Conservation (phyloP, 1,284 basidiomycete genomes). For the Earliella scabrosa region DNA sequence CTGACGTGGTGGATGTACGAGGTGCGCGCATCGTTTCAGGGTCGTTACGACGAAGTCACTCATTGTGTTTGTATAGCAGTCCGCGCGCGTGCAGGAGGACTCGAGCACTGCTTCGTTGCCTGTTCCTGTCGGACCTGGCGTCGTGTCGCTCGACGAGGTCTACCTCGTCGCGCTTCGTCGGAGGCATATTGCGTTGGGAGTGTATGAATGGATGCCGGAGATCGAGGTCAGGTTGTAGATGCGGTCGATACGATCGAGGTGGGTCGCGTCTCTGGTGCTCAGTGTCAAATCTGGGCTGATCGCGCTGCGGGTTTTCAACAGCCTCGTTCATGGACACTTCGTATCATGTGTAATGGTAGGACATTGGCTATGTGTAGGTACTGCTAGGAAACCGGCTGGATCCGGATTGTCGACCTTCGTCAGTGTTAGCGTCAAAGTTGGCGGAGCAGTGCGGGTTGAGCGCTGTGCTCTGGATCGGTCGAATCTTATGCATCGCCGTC, state of each 20-base stretch:
- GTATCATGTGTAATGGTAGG: too few species aligned
- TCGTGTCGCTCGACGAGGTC: neutral
- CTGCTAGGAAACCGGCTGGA: too few species aligned
- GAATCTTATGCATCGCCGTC: too few species aligned
- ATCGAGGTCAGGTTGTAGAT: neutral
- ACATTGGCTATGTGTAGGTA: too few species aligned
- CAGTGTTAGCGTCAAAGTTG: too few species aligned
- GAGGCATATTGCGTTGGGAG: neutral
- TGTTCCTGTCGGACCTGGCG: neutral
- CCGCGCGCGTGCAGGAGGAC: neutral
- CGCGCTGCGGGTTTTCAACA: neutral
- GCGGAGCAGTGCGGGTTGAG: too few species aligned
- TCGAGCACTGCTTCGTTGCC: neutral
- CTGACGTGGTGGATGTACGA: conserved; percentile 2
- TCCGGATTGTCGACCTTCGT: too few species aligned
- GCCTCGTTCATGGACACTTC: neutral
- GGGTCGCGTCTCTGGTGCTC: too few species aligned
- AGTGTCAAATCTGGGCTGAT: neutral
- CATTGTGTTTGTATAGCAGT: neutral
- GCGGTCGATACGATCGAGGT: too few species aligned
- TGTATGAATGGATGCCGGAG: conserved; percentile 7
- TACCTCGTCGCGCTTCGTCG: neutral
- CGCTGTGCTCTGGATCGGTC: too few species aligned
- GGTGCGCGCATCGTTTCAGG: neutral
- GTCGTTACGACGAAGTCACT: too few species aligned